Evolutionary conservation across 2,329 filamentous ascomycete species (phyloP), one percentile per base, ranked within the genome.

Genomic region (Paraphaeosphaeria sporulosa): DNA sequence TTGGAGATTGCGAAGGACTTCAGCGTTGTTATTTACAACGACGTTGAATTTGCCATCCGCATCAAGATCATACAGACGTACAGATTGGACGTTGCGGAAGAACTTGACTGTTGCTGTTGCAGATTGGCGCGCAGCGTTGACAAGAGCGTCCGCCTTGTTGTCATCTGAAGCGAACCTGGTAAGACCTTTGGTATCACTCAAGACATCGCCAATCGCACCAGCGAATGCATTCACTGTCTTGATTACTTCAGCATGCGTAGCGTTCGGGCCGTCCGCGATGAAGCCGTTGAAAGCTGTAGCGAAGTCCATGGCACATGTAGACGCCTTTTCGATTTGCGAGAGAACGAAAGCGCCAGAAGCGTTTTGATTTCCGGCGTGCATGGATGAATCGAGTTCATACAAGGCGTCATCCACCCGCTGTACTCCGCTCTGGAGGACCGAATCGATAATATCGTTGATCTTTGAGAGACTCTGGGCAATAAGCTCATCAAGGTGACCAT

Each of bases 331-430:
- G 60, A 98, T 94, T 77, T 98, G 94, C 1, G 94, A 98, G 53
- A 99, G 84, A 13, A 99, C 94, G 75, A 96, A 98, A 1, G 94
- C 88, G 15, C 95, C 93, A 43, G 94, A 96, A 0, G 95, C 95
- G 72, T 96, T 99, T 81, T 98, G 95, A 81, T 99, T 99, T 78
- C 95, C 95, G 43, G 94, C 95, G 77, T 98, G 94, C 93, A 98
- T 98, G 21, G 91, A 91, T 21, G 95, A 98, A 79, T 99, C 95
- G 46, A 99, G 85, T 78, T 99, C 95, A 80, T 99, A 99, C 38
- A 99, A 84, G 46, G 95, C 93, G 79, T 99, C 95, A 71, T 99
- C 95, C 15, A 99, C 94, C 47, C 95, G 90, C 71, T 95, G 89
- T 23, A 98, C 93, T 67, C 94, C 95, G 51, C 92, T 90, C 76